phyloP scores from a whole-genome alignment of 208 protist species.

The Leishmania amazonensis region DNA sequence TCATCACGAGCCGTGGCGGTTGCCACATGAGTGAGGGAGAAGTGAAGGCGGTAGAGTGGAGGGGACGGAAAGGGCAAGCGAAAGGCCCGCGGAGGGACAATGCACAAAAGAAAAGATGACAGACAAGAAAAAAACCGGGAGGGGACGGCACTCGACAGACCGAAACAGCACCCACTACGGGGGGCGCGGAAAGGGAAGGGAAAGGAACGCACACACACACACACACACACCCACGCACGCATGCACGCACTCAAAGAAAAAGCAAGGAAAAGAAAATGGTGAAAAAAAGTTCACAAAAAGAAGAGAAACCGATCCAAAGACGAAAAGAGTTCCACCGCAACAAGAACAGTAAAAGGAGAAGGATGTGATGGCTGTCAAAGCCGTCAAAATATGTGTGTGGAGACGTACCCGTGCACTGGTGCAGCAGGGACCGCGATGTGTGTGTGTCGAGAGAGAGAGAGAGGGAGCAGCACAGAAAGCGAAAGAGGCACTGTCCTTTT shows the following conservation, averaged over 20 bases:
- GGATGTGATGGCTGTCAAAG: background rate
- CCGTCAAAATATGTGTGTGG: background rate
- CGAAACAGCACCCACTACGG: background rate
- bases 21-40: background rate
- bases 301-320: background rate
- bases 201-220: no score
- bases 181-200: no score
- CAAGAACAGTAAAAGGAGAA: background rate
- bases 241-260: background rate
- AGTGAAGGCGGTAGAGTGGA: background rate
- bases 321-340: background rate
- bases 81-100: background rate
- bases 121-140: background rate
- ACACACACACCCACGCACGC: no score
- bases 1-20: background rate
- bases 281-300: background rate
- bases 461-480: background rate
- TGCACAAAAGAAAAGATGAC: background rate
- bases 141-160: no score
- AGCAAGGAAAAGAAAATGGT: background rate
- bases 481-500: background rate
- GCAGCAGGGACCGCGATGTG: background rate
- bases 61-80: background rate
- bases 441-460: background rate
- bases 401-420: background rate